Base-by-base conservation (phyloP, 2,329 filamentous ascomycete species). In the Aspergillus sp. region DNA sequence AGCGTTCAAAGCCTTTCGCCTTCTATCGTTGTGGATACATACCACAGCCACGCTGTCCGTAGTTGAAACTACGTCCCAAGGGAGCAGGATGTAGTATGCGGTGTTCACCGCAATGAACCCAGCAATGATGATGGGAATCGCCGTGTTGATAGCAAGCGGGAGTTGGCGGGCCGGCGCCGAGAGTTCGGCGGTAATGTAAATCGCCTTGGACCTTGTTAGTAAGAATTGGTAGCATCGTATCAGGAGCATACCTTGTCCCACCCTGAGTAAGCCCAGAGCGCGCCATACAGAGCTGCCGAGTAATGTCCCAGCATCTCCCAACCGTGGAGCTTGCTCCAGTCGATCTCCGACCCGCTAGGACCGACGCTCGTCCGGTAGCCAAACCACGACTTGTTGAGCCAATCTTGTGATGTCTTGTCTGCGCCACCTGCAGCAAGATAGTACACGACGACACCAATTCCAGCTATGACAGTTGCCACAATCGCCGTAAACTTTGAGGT, bases 31-130 rank as follows among this genome's bases (percentile, higher is more conserved):
- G 3, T 11, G 1, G 31, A 28, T n/a, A 30, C 59, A 3, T 60
- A 66, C 64, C 22, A 66, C 64, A 17, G 64, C 64, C 13, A 66
- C 64, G 7, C 64, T 66, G 25, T 66, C 64, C 1, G 62, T 66
- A 8, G 60, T 65, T 3, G 64, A 61, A 0, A 66, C 58, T 4
- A 66, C 50, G 2, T 64, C 57, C 64, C 64, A 66, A 7, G 63
- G 61, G 4, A 67, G 59, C 7, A 67, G 63, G 17, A 66, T 54
- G 7, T 67, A 67, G 41, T 67, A 67, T 0, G 65, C 61, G 2
- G 65, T 48, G 46, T 67, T 67, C 8, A 62, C 64, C 0, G 64
- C 60, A 22, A 67, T 60, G 31, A 65, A 67, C 6, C 63, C 60
- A 3, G 62, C 43, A 17, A 67, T 60, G 22, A 67, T 62, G 11